phyloP scores from a whole-genome alignment of 2,329 filamentous ascomycete genomes.

The Alternaria gansuensis region DNA sequence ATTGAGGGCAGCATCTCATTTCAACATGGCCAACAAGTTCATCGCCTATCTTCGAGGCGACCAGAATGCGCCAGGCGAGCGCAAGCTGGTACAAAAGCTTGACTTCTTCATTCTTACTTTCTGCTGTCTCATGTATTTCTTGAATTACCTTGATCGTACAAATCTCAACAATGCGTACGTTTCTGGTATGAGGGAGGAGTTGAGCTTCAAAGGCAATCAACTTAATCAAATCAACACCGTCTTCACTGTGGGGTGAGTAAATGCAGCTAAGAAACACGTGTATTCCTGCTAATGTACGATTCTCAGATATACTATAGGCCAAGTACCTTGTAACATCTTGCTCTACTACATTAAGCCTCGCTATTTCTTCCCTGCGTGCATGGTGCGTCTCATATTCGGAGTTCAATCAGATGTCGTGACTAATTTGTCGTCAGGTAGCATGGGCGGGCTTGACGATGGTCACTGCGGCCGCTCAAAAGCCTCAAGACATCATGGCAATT shows the following conservation, averaged over 20 bases:
- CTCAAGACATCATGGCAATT: conserved; percentile 67
- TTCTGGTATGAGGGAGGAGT: conserved; percentile 55
- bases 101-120: conserved; percentile 72
- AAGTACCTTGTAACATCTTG: conserved; percentile 58
- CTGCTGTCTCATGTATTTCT: conserved; percentile 63
- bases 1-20: neutral
- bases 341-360: conserved; percentile 70
- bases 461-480: conserved; percentile 62
- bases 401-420: neutral
- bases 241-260: conserved; percentile 43
- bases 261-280: neutral
- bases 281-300: neutral
- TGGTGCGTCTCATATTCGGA: conserved; percentile 53
- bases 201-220: conserved; percentile 53
- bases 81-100: conserved; percentile 64
- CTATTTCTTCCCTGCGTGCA: conserved; percentile 71
- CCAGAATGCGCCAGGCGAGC: conserved; percentile 51
- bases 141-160: conserved; percentile 51
- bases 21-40: conserved; percentile 41
- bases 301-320: conserved; percentile 60
- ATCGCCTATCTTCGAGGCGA: conserved; percentile 48
- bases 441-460: conserved; percentile 72
- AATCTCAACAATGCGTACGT: conserved; percentile 57
- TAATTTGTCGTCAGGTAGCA: conserved; percentile 39
- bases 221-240: conserved; percentile 59